Percentiles rank a stretch among this genome's conserved stretches.
Evolutionary conservation across 768 basidiomycete genomes (phyloP).

Genomic region (Kockovaella imperatae): DNA sequence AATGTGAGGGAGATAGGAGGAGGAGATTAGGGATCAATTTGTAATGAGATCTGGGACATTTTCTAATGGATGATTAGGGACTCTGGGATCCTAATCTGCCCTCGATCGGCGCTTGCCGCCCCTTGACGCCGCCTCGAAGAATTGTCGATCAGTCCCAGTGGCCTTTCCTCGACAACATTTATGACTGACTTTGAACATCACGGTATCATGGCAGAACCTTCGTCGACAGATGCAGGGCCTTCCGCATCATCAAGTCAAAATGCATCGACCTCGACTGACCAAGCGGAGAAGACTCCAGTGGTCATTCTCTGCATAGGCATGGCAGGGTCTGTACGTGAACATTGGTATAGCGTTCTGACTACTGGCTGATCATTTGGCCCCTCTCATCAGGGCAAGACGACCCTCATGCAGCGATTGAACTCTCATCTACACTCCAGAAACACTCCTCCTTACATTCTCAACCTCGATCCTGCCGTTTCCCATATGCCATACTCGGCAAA

Average conservation of each 20-base stretch:
- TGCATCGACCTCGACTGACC: too few relatives aligned
- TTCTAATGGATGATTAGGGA: too few relatives aligned
- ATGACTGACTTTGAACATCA: too few relatives aligned
- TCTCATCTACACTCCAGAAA: slow-evolving; percentile 71
- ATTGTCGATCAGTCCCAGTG: too few relatives aligned
- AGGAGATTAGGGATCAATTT: too few relatives aligned
- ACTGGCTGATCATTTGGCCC: background rate
- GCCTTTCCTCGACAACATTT: too few relatives aligned
- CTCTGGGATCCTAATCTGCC: too few relatives aligned
- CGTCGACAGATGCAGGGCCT: slow-evolving; percentile 5
- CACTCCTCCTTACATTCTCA: slow-evolving; percentile 80
- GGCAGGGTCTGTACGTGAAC: slow-evolving; percentile 63
- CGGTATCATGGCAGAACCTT: too few relatives aligned
- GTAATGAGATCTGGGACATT: too few relatives aligned
- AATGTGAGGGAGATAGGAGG: too few relatives aligned
- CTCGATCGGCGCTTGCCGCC: too few relatives aligned
- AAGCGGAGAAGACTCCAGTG: slow-evolving; percentile 54
- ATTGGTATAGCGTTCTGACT: background rate
- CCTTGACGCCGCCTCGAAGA: too few relatives aligned
- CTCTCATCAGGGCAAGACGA: slow-evolving; percentile 69
- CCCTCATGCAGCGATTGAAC: slow-evolving; percentile 90
- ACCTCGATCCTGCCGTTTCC: slow-evolving; percentile 92
- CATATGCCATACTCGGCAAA: slow-evolving; percentile 89
- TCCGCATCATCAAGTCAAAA: slow-evolving; percentile 6
- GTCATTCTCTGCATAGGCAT: slow-evolving; percentile 89